Percentiles rank a stretch among this genome's conserved stretches.
Evolutionary conservation across 1,139 yeast genomes (phyloP).

Genomic region (Hyphopichia buzzinii): DNA sequence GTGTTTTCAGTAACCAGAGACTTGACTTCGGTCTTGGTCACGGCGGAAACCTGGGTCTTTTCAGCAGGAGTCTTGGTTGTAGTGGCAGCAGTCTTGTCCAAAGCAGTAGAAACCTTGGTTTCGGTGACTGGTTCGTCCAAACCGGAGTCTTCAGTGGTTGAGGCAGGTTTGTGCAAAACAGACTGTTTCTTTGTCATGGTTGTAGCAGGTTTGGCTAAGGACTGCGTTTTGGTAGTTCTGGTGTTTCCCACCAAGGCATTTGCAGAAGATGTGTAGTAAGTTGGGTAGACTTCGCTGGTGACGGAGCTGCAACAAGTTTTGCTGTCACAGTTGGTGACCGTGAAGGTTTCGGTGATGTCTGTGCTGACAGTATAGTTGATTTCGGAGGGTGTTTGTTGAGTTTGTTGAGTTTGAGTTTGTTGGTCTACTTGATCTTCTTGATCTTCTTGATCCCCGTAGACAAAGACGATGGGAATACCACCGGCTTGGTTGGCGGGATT

Average conservation of each 20-base stretch:
- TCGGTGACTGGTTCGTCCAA: conserved; percentile 9
- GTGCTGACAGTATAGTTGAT: conserved; percentile 16
- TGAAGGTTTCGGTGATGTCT: conserved; percentile 10
- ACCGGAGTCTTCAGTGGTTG: too few species aligned
- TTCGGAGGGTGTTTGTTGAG: conserved; percentile 3
- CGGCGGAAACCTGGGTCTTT: too few species aligned
- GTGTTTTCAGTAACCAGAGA: too few species aligned
- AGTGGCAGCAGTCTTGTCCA: too few species aligned
- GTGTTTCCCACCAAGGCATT: not conserved
- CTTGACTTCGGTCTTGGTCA: too few species aligned
- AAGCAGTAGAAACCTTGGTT: too few species aligned
- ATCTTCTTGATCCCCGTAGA: conserved; percentile 19
- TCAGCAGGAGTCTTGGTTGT: too few species aligned
- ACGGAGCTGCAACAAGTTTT: conserved; percentile 11
- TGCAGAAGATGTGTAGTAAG: conserved; percentile 13
- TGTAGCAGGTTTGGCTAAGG: too few species aligned
- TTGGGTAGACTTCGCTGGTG: conserved; percentile 11
- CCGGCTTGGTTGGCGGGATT: conserved; percentile 21
- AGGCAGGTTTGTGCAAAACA: too few species aligned
- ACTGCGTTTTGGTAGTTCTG: too few species aligned
- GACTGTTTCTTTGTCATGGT: too few species aligned
- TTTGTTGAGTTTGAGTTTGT: conserved; percentile 2
- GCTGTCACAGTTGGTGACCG: conserved; percentile 12
- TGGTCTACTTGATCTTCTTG: not conserved
- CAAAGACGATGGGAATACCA: conserved; percentile 35